A percentile compares a stretch with the other conserved stretches of the same genome.
Conservation (phyloP, 768 basidiomycete genomes). For the Boletales sp. region DNA sequence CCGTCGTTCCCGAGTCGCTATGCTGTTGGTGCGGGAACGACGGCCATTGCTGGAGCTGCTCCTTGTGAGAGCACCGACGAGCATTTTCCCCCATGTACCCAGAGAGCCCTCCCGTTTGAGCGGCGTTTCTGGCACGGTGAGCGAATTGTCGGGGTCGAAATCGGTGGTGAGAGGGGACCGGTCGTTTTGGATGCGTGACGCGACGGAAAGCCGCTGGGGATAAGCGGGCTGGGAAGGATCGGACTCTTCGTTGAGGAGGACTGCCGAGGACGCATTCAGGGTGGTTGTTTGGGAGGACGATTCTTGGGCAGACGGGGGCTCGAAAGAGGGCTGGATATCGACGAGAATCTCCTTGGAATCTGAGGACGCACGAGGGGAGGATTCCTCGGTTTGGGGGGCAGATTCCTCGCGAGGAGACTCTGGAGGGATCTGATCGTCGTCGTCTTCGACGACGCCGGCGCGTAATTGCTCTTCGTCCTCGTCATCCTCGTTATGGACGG, state of each 20-base stretch:
- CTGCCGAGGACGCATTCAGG: constrained; percentile 39
- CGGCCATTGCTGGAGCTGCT: constrained; percentile 65
- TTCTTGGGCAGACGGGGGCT: constrained; percentile 40
- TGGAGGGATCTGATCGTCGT: constrained; percentile 50
- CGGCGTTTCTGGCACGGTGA: constrained; percentile 40
- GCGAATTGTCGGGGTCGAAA: constrained; percentile 47
- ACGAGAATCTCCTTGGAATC: constrained; percentile 60
- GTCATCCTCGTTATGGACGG: constrained; percentile 51
- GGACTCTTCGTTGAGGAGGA: constrained; percentile 44
- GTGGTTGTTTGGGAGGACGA: constrained; percentile 49
- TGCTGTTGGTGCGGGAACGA: constrained; percentile 77
- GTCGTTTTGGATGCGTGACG: constrained; percentile 57
- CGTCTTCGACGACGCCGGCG: constrained; percentile 39
- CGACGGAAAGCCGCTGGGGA: constrained; percentile 59
- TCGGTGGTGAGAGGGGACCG: constrained; percentile 53
- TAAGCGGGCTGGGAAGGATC: constrained; percentile 51
- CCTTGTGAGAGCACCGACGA: constrained; percentile 61
- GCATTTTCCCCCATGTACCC: constrained; percentile 66
- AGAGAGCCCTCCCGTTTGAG: constrained; percentile 59
- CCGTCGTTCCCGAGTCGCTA: constrained; percentile 60
- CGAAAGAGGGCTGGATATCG: constrained; percentile 62
- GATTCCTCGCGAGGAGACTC: constrained; percentile 48
- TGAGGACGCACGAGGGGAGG: constrained; percentile 53
- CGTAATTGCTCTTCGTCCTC: constrained; percentile 42
- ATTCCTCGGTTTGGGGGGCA: constrained; percentile 46